Base-by-base conservation (phyloP, 495 filamentous ascomycete species). In the Penicillium antarcticum region DNA sequence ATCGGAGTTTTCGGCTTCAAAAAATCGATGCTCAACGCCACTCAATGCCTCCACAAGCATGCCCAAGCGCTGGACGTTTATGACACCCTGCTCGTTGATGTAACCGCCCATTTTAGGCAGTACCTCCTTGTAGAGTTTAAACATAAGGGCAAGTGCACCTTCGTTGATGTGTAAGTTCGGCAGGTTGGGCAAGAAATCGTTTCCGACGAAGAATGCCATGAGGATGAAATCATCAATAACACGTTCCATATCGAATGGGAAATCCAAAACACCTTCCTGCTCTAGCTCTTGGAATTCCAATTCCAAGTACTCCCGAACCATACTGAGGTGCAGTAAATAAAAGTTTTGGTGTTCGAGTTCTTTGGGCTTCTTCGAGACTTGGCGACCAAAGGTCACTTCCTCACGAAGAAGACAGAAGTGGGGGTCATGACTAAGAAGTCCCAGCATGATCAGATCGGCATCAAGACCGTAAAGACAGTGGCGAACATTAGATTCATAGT, bases 151-250 rank as follows among this genome's bases (percentile, higher is more conserved):
- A 62, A 97, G 73, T 10, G 95, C 95, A 31, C 95, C 95, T 67
- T 97, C 95, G 70, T 99, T 99, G 71, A 99, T 99, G 71, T 97
- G 95, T 52, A 99, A 73, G 55, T 95, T 89, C 2, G 95, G 95
- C 44, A 99, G 75, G 71, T 97, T 96, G 4, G 95, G 95, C 61
- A 99, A 80, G 71, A 99, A 99, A 72, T 99, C 95, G 68, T 99
- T 99, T 66, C 95, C 95, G 65, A 99, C 91, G 64, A 99, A 99
- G 75, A 99, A 99, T 26, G 91, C 92, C 89, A 99, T 95, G 36
- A 99, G 80, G 63, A 99, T 97, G 70, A 99, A 97, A 75, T 99
- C 94, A 60, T 99, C 95, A 69, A 99, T 97, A 56, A 97, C 82
- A 52, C 87, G 84, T 69, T 99, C 95, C 87, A 97, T 87, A 58